Base-by-base conservation (phyloP, 179 eudicot genomes). In the Gypsophila paniculata region DNA sequence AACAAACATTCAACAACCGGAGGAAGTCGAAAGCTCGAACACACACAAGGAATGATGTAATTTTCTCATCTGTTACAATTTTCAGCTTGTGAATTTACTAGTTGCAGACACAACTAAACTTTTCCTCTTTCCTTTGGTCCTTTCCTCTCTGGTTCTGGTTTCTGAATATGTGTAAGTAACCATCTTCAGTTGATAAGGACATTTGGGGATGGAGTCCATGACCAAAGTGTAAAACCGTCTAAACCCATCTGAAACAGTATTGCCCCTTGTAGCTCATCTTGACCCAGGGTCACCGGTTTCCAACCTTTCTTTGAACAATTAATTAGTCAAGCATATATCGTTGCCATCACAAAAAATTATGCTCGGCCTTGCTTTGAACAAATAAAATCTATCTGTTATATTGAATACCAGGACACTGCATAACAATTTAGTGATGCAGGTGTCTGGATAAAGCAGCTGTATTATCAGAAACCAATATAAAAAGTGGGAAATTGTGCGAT, bases 31-130 rank as follows among this genome's bases (percentile, higher is more conserved):
- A 86, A 83, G 75, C 86, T 88, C 58, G 82, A 80, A 66, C 90
- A 88, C 58, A 81, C 93, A 2, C 72, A 86, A 32, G 87, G 85
- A 71, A 68, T 85, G 76, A 80, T 69, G 93, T 86, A 83, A 77
- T 75, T 64, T 73, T 61, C 74, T 34, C 7, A 48, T 66, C 44
- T 38, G 55, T 68, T 25, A 5, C 11, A 6, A 10, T 34, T 65
- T 65, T 21, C n/a, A 26, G 44, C 44, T 19, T 65, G 8, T 21
- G 53, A 12, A 10, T 63, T 63, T 34, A 36, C 49, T 63, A 2
- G 25, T 14, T 63, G 67, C 23, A 63, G 32, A 32, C 14, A 61
- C 21, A 14, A 22, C 6, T 15, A 25, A 32, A n/a, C 34, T 29
- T 29, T 29, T 29, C 2, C 4, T 71, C 21, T 12, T 21, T 38